Percentiles rank a stretch among this genome's conserved stretches.
phyloP scores from a whole-genome alignment of 495 filamentous ascomycete genomes.

The Sordaria brevicollis region DNA sequence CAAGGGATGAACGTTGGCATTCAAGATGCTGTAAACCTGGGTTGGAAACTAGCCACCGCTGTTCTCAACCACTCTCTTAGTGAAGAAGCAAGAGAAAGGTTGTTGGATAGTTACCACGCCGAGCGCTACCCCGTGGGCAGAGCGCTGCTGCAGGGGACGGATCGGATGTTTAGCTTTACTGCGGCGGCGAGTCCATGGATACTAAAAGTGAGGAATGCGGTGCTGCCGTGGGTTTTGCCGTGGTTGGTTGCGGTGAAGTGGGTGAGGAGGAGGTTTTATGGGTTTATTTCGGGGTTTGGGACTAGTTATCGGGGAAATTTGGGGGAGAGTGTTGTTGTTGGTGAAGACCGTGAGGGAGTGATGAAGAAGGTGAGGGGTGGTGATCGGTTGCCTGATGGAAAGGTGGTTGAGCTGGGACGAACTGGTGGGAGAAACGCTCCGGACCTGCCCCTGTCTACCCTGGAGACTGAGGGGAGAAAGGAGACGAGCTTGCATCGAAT shows the following conservation, averaged over 20 bases:
- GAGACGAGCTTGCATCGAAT: conserved; percentile 20
- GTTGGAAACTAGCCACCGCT: conserved; percentile 40
- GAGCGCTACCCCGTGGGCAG: conserved; percentile 29
- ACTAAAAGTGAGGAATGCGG: conserved; percentile 18
- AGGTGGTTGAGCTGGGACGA: conserved; percentile 1
- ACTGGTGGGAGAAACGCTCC: neutral
- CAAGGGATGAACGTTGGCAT: conserved; percentile 56
- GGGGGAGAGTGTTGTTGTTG: conserved; percentile 1
- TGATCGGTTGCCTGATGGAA: conserved; percentile 24
- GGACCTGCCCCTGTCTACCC: no score
- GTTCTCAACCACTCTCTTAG: conserved; percentile 14
- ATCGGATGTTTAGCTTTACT: conserved; percentile 28
- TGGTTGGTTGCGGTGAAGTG: conserved; percentile 13
- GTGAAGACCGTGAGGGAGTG: conserved; percentile 19
- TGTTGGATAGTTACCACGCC: conserved; percentile 29
- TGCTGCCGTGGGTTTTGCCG: conserved; percentile 26
- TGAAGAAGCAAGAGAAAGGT: conserved; percentile 3
- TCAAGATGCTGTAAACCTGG: conserved; percentile 47
- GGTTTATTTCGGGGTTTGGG: conserved; percentile 29
- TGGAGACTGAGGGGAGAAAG: neutral
- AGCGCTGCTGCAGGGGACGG: conserved; percentile 25
- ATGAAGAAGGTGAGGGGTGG: conserved; percentile 20
- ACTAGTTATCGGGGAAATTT: conserved; percentile 26
- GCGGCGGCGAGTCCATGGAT: conserved; percentile 20
- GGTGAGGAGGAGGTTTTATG: conserved; percentile 13